phyloP scores from a whole-genome alignment of 331 rosid genomes.

The Phaseolus coccineus region DNA sequence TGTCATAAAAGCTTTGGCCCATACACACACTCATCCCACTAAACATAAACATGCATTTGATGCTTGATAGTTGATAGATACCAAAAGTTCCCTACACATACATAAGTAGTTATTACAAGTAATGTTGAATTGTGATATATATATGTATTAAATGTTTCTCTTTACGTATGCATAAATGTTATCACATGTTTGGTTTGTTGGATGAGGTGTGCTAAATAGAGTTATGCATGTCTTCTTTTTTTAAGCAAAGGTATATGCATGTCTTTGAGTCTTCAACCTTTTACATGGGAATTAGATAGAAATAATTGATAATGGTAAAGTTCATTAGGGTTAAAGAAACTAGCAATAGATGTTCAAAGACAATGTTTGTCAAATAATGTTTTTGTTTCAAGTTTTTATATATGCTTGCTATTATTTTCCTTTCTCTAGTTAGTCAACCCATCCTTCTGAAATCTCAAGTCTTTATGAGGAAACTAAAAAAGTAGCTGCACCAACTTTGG shows the following conservation, averaged over 20 bases:
- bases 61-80: constrained; percentile 31
- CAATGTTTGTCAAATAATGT: constrained; percentile 46
- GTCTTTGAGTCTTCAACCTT: constrained; percentile 16
- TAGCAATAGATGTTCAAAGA: constrained; percentile 35
- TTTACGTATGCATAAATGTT: constrained; percentile 5
- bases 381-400: constrained; percentile 39
- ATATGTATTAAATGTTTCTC: neutral
- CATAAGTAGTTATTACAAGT: neutral
- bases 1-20: constrained; percentile 47
- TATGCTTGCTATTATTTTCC: constrained; percentile 26
- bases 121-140: neutral
- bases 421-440: constrained; percentile 49
- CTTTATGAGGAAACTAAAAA: constrained; percentile 49
- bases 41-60: constrained; percentile 44
- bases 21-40: constrained; percentile 20
- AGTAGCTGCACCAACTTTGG: constrained; percentile 64
- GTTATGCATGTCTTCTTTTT: neutral
- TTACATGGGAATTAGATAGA: constrained; percentile 27
- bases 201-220: constrained; percentile 31
- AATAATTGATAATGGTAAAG: constrained; percentile 31
- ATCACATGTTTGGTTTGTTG: constrained; percentile 35
- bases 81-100: constrained; percentile 29
- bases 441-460: constrained; percentile 38
- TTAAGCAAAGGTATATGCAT: neutral
- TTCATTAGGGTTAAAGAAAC: constrained; percentile 36